Conservation (phyloP, 768 basidiomycete species). For the Pluteus cervinus region DNA sequence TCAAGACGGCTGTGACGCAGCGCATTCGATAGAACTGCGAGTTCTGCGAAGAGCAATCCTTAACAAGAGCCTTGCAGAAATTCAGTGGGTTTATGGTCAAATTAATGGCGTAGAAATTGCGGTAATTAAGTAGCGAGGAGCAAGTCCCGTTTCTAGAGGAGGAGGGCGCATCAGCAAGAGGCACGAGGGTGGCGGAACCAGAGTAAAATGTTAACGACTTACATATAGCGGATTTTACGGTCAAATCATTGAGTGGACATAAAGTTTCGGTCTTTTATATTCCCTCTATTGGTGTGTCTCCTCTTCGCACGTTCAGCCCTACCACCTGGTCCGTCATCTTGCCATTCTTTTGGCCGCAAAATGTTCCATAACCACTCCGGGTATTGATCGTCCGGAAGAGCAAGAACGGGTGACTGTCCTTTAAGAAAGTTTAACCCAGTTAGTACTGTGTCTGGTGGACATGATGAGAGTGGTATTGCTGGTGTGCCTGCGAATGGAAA, state of each 20-base stretch:
- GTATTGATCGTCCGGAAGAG: constrained; percentile 77
- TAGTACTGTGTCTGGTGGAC: constrained; percentile 67
- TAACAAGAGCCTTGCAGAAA: no score
- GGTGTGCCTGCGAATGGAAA: constrained; percentile 11
- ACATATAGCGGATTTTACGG: no score
- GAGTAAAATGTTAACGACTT: no score
- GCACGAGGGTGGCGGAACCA: no score
- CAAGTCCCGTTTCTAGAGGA: no score
- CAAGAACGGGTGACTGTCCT: constrained; percentile 69
- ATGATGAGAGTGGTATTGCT: constrained; percentile 48
- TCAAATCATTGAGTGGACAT: constrained; percentile 86
- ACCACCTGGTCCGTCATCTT: constrained; percentile 73
- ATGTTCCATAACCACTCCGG: constrained; percentile 88
- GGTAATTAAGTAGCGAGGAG: no score
- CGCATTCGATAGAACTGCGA: no score
- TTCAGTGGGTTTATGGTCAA: no score
- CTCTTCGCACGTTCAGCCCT: constrained; percentile 52
- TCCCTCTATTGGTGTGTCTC: constrained; percentile 56
- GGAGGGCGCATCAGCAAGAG: no score
- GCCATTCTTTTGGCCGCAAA: constrained; percentile 50
- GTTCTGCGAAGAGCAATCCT: no score
- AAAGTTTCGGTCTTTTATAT: constrained; percentile 79
- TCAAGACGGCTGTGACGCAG: no score
- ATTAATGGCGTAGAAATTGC: no score
- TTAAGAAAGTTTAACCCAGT: constrained; percentile 81